Conservation (phyloP, 352 stramenopile species). For the Phytophthora gonapodyides region DNA sequence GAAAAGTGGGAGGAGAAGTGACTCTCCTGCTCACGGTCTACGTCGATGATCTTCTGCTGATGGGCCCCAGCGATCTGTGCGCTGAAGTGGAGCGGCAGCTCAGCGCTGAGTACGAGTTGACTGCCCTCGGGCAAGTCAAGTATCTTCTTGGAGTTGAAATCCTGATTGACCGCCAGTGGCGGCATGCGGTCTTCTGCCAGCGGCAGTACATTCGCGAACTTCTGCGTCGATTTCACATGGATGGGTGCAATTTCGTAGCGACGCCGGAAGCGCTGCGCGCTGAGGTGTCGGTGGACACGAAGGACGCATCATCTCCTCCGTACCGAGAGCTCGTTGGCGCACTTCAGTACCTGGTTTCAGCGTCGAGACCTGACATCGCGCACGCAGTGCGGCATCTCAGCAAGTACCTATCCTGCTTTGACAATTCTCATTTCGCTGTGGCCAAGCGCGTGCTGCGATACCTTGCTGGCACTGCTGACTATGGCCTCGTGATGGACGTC, state of each 20-base stretch:
- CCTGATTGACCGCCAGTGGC: conserved; percentile 12
- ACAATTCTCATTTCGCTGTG: conserved; percentile 1
- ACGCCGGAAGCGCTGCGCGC: conserved; percentile 12
- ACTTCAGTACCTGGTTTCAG: conserved; percentile 11
- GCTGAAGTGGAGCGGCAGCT: not conserved
- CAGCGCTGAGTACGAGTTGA: conserved; percentile 11
- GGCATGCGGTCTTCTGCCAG: conserved; percentile 8
- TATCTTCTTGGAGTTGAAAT: conserved; percentile 16
- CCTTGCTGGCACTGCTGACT: conserved; percentile 8
- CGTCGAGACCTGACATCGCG: not conserved
- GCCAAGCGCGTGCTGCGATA: conserved; percentile 8
- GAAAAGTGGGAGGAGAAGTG: conserved; percentile 11
- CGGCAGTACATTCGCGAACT: conserved; percentile 5
- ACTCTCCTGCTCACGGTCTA: conserved; percentile 18
- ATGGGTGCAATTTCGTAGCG: not conserved
- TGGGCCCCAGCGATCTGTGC: not conserved
- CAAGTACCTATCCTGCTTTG: conserved; percentile 4
- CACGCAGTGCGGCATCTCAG: conserved; percentile 6
- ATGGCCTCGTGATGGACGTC: not conserved
- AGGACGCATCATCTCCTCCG: not conserved
- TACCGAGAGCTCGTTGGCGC: conserved; percentile 16
- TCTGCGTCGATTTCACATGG: conserved; percentile 16
- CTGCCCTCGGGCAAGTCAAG: conserved; percentile 18
- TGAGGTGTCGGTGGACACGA: not conserved
- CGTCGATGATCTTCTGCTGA: conserved; percentile 14